These are phyloP conservation scores for Talaromyces funiculosus DNA, from an alignment of 2,329 filamentous ascomycete species.

Conservation along the genomic window DNA sequence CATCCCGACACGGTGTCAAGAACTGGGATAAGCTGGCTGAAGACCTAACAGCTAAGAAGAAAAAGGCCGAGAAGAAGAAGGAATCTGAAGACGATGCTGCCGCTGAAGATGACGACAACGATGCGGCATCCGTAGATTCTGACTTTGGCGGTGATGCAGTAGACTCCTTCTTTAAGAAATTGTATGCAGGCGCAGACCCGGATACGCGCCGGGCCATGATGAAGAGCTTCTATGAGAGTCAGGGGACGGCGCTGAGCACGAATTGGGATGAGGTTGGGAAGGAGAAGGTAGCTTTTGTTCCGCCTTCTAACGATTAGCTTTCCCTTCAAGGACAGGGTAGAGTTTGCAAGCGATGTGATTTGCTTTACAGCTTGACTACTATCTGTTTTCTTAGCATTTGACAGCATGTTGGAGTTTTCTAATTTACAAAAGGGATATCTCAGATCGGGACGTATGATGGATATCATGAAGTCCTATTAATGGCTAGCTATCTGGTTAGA, in stretches of 20 bases:
- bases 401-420: background rate
- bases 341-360: background rate
- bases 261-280: slow-evolving; percentile 79
- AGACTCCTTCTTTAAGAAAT: slow-evolving; percentile 81
- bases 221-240: slow-evolving; percentile 93
- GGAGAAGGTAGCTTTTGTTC: slow-evolving; percentile 56
- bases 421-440: background rate
- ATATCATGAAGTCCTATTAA: background rate
- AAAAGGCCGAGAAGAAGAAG: slow-evolving; percentile 25
- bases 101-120: slow-evolving; percentile 48
- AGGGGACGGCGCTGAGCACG: slow-evolving; percentile 86
- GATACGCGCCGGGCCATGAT: slow-evolving; percentile 92
- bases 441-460: background rate
- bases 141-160: slow-evolving; percentile 58
- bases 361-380: background rate
- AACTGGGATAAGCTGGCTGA: slow-evolving; percentile 80
- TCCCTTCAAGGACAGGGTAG: background rate
- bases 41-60: slow-evolving; percentile 42
- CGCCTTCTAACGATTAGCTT: slow-evolving; percentile 21
- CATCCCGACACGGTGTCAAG: slow-evolving; percentile 74
- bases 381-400: background rate
- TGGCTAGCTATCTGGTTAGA: background rate
- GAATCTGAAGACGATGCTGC: slow-evolving; percentile 21
- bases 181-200: slow-evolving; percentile 69
- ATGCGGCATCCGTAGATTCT: slow-evolving; percentile 39